Conservation (phyloP, 805 yeast species). For the Wickerhamomyces hampshirensis region DNA sequence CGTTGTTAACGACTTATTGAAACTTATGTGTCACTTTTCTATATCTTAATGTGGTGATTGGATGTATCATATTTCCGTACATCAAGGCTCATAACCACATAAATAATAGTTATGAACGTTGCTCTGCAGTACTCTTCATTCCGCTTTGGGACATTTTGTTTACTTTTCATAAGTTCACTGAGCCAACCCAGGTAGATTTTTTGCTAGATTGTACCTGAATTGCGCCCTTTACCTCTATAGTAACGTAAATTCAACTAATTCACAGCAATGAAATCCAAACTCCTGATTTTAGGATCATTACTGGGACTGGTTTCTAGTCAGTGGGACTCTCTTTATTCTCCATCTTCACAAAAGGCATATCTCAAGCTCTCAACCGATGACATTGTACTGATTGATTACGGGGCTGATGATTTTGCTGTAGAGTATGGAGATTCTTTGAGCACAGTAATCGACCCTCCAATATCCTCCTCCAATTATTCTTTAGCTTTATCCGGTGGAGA, state of each 20-base stretch:
- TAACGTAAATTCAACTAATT: too few species aligned
- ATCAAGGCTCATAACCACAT: too few species aligned
- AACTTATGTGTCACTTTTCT: too few species aligned
- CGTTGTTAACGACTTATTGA: too few species aligned
- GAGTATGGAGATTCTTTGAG: slow-evolving; percentile 4
- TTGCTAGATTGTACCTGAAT: too few species aligned
- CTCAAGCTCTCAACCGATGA: slow-evolving; percentile 20
- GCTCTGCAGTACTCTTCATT: too few species aligned
- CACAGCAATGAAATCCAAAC: neutral
- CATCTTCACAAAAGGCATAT: slow-evolving; percentile 12
- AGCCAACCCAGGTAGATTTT: neutral
- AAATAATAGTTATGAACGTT: too few species aligned
- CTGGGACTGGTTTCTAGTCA: neutral
- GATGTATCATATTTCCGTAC: too few species aligned
- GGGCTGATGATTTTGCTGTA: neutral
- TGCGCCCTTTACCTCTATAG: too few species aligned
- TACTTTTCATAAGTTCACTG: slow-evolving; percentile 8
- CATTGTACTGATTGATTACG: slow-evolving; percentile 12
- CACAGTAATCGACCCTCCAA: slow-evolving; percentile 13
- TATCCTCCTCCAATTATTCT: slow-evolving; percentile 14
- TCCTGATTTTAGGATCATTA: neutral
- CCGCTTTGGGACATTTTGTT: slow-evolving; percentile 14
- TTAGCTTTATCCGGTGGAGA: slow-evolving; percentile 19
- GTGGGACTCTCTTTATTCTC: slow-evolving; percentile 21
- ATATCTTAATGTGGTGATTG: too few species aligned